Base-by-base conservation (phyloP, 2,329 filamentous ascomycete species). In the Orbilia javanica region DNA sequence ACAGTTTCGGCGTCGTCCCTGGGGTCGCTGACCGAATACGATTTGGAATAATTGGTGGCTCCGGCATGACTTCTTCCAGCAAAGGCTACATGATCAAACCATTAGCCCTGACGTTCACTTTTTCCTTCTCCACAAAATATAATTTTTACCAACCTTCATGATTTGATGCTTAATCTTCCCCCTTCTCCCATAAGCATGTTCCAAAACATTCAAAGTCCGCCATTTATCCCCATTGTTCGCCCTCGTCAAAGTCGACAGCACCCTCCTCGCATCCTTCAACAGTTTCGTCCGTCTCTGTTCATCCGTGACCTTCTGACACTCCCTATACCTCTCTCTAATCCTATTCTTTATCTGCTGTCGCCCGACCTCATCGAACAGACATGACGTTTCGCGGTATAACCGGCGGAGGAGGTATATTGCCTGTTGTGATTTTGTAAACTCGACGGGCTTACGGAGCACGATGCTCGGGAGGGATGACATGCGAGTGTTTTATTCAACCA, bases 151-250 rank as follows among this genome's bases (percentile, higher is more conserved):
- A 71, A 82, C 81, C 76, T 80, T 60, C 25, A 82, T 25, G 20
- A 82, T 65, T 44, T 81, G 80, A 55, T 80, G 80, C 27, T 74
- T 76, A n/a, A 72, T 50, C 36, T 77, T 78, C 27, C 81, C 81
- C 31, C 55, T 77, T 39, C 79, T 72, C 3, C 80, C 81, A 46
- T 81, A 82, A 18, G 80, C 73, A 67, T 80, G 74, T 42, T 79
- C 63, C 66, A 82, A 52, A 42, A 82, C 63, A 42, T 79, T 79
- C 8, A 74, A 48, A 39, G 80, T 29, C 52, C 80, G 55, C 67
- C 81, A 81, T 22, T 78, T 71, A 39, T 81, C 76, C 7, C 81
- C 81, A 22, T 66, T 69, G 25, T 82, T 82, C 25, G 81, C 81
- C 36, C 79, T 79, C 15, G 63, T 75, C 29, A 82, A 68, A 6